Conservation (phyloP, 78 protist species). For the Cavenderia fasciculata region DNA sequence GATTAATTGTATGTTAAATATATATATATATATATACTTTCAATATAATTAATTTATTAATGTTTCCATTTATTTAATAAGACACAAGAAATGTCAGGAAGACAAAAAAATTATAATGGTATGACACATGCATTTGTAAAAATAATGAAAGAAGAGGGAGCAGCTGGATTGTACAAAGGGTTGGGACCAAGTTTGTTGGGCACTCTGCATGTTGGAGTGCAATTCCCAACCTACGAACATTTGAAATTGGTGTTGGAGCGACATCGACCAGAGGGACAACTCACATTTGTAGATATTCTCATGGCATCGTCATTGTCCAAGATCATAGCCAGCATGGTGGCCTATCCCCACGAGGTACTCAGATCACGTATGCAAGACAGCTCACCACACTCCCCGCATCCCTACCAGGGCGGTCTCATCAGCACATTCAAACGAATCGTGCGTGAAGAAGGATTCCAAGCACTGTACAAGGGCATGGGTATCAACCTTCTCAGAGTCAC, state of each 20-base stretch:
- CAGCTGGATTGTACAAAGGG: constrained; percentile 82
- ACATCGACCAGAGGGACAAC: background rate
- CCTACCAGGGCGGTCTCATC: constrained; percentile 14
- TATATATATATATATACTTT: no score
- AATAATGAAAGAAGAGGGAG: constrained; percentile 80
- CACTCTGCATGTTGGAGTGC: constrained; percentile 88
- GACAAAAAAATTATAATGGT: constrained; percentile 46
- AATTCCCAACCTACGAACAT: constrained; percentile 89
- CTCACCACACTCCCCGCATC: constrained; percentile 30
- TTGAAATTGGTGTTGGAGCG: constrained; percentile 25
- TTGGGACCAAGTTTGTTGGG: constrained; percentile 88
- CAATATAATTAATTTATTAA: no score
- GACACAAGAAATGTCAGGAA: constrained; percentile 73
- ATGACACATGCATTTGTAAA: constrained; percentile 47
- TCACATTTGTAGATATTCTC: constrained; percentile 36
- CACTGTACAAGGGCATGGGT: constrained; percentile 88
- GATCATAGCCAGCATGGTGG: constrained; percentile 79
- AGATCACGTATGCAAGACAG: constrained; percentile 83
- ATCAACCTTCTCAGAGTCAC: constrained; percentile 83
- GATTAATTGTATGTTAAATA: constrained; percentile 78
- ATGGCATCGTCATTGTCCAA: constrained; percentile 81
- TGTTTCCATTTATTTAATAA: no score
- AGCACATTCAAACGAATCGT: constrained; percentile 19
- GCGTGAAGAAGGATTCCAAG: constrained; percentile 82
- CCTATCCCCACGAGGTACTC: constrained; percentile 92